These are phyloP conservation scores for Salix purpurea DNA, from an alignment of 345 rosid genomes.

Conservation along the genomic window DNA sequence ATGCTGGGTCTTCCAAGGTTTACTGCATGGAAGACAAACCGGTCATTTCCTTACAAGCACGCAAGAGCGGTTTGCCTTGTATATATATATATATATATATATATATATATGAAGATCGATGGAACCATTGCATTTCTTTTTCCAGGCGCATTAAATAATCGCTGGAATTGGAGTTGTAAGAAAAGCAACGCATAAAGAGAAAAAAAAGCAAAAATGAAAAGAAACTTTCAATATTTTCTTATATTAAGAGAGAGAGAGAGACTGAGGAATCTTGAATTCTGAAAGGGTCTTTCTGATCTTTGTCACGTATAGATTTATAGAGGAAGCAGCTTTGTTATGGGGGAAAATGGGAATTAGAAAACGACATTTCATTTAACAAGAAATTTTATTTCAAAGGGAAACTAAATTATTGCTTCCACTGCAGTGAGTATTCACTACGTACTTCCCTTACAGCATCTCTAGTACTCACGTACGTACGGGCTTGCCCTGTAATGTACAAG, in stretches of 20 bases:
- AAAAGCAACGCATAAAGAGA: neutral
- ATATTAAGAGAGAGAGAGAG: no score
- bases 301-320: no score
- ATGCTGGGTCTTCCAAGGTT: neutral
- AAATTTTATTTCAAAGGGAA: neutral
- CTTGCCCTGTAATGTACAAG: conserved; percentile 9
- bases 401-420: neutral
- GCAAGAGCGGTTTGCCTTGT: neutral
- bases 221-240: neutral
- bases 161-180: neutral
- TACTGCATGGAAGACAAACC: neutral
- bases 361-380: neutral
- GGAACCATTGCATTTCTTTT: neutral
- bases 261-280: neutral
- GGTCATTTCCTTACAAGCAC: neutral
- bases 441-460: neutral
- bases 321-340: neutral
- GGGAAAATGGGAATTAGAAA: neutral
- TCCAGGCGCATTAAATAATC: neutral
- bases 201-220: neutral
- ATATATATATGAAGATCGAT: no score
- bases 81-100: no score
- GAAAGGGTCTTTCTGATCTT: neutral
- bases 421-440: neutral
- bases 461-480: conserved; percentile 18